These are phyloP conservation scores for Aspergillus bridgeri DNA, from an alignment of 495 filamentous ascomycete species.

Conservation along the genomic window DNA sequence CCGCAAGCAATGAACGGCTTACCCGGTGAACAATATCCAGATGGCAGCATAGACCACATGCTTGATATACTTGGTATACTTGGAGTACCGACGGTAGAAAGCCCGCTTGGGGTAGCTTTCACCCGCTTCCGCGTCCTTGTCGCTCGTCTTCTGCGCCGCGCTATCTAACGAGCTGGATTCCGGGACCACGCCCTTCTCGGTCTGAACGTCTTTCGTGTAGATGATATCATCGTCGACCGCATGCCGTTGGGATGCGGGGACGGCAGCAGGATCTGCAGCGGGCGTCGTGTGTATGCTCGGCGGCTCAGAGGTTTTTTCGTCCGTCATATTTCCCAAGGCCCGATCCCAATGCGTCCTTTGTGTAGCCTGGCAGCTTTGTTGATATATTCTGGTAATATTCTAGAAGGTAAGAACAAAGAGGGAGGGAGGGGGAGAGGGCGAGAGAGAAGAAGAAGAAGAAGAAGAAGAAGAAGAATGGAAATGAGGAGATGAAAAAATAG, in stretches of 20 bases:
- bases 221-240: slow-evolving; percentile 38
- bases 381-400: no score
- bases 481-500: no score
- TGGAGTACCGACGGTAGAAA: slow-evolving; percentile 18
- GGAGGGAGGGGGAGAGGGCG: no score
- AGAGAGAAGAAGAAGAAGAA: no score
- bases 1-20: slow-evolving; percentile 23
- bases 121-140: slow-evolving; percentile 30
- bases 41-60: slow-evolving; percentile 47
- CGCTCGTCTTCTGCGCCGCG: slow-evolving; percentile 31
- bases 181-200: slow-evolving; percentile 45
- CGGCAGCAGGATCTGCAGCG: background rate
- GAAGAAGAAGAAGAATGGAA: no score
- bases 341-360: background rate
- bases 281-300: background rate
- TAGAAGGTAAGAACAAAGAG: no score
- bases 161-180: slow-evolving; percentile 40
- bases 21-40: slow-evolving; percentile 61
- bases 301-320: background rate
- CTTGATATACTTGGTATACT: slow-evolving; percentile 27
- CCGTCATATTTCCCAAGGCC: background rate
- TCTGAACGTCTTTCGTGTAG: slow-evolving; percentile 42
- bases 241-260: background rate
- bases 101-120: slow-evolving; percentile 19
- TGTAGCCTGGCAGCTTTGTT: no score